Conservation (phyloP, 148 eudicot species). For the Camellia sinensis region DNA sequence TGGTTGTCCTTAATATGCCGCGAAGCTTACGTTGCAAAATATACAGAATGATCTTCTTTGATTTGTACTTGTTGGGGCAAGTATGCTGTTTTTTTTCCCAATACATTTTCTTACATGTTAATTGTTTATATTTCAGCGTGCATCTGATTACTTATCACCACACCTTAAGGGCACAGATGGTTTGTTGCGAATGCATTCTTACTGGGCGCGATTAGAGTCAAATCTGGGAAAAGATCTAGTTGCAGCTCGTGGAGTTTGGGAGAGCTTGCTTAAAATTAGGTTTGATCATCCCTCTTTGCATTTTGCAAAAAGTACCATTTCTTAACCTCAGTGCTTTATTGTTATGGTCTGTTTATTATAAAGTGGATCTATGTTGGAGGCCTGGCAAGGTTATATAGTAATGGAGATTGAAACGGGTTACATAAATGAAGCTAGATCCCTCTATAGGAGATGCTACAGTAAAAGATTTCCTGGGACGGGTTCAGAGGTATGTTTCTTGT, state of each 20-base stretch:
- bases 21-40: slow-evolving; percentile 7
- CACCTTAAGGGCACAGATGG: slow-evolving; percentile 63
- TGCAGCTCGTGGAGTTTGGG: slow-evolving; percentile 99
- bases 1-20: background rate
- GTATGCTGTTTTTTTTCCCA: background rate
- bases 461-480: slow-evolving; percentile 83
- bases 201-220: slow-evolving; percentile 83
- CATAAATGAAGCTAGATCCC: slow-evolving; percentile 77
- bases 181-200: slow-evolving; percentile 65
- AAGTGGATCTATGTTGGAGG: slow-evolving; percentile 77
- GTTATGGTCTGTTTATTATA: slow-evolving; percentile 4
- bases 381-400: slow-evolving; percentile 80
- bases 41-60: background rate
- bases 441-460: slow-evolving; percentile 80
- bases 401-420: slow-evolving; percentile 78
- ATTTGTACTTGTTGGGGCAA: background rate
- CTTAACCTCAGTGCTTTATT: background rate
- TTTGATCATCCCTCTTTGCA: slow-evolving; percentile 21
- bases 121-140: slow-evolving; percentile 49
- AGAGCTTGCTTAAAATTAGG: slow-evolving; percentile 83
- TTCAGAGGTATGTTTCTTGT: slow-evolving; percentile 62
- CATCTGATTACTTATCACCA: slow-evolving; percentile 75
- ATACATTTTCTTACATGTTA: slow-evolving; percentile 11
- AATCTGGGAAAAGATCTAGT: slow-evolving; percentile 58
- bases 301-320: background rate